Evolutionary conservation across 306 rosid species (phyloP).

Genomic region (Dalbergia cochinchinensis): DNA sequence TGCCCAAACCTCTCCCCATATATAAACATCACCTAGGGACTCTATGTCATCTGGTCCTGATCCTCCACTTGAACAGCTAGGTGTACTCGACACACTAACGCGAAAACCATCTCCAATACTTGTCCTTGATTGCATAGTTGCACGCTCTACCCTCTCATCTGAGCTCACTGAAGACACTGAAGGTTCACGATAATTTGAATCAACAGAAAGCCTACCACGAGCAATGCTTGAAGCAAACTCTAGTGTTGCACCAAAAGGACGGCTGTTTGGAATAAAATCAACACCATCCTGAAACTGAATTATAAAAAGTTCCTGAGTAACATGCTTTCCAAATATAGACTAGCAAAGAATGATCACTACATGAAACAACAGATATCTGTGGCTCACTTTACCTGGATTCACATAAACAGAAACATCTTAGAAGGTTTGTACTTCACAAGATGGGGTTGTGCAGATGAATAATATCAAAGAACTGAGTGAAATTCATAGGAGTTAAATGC

Average conservation of each 20-base stretch:
- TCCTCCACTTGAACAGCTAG: conserved; percentile 84
- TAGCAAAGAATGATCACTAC: neutral
- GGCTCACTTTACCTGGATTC: neutral
- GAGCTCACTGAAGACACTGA: conserved; percentile 54
- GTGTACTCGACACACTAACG: conserved; percentile 84
- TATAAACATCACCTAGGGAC: conserved; percentile 90
- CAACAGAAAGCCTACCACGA: conserved; percentile 59
- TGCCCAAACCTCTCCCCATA: conserved; percentile 93
- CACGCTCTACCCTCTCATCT: conserved; percentile 70
- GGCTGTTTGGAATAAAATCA: conserved; percentile 49
- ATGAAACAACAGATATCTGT: neutral
- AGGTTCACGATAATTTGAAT: conserved; percentile 52
- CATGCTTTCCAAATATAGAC: conserved; percentile 16
- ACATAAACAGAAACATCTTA: neutral
- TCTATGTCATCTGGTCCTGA: conserved; percentile 98
- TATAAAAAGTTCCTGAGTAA: conserved; percentile 17
- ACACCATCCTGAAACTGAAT: conserved; percentile 57
- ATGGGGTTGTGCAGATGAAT: neutral
- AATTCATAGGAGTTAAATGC: neutral
- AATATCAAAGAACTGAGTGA: conserved; percentile 1
- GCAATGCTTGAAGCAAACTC: conserved; percentile 56
- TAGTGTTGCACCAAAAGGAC: conserved; percentile 59
- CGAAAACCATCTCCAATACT: conserved; percentile 89
- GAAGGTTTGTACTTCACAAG: neutral
- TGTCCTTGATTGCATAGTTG: conserved; percentile 82